Evolutionary conservation across 768 basidiomycete genomes (phyloP).

Genomic region (Clitopilus hobsonii): DNA sequence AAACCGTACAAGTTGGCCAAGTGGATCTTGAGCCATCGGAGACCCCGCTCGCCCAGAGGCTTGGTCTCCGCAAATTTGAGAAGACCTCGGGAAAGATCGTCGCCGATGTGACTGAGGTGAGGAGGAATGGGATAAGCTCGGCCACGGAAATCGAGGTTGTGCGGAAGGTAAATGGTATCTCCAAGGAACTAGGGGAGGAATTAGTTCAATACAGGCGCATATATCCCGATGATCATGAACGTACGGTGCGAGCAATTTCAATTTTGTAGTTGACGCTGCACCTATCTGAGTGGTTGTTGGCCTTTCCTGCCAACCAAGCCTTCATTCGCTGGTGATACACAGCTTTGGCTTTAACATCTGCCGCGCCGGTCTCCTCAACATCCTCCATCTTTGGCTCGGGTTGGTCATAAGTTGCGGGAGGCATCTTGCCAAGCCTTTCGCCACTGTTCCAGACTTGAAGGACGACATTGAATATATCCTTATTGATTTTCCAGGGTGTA

Average conservation of each 20-base stretch:
- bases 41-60: slow-evolving; percentile 76
- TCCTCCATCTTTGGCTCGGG: slow-evolving; percentile 58
- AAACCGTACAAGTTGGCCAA: slow-evolving; percentile 88
- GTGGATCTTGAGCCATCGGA: slow-evolving; percentile 96
- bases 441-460: slow-evolving; percentile 86
- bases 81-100: slow-evolving; percentile 87
- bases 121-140: slow-evolving; percentile 96
- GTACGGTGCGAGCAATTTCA: slow-evolving; percentile 88
- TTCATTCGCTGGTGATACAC: slow-evolving; percentile 55
- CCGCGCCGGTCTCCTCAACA: slow-evolving; percentile 22
- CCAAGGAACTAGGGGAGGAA: slow-evolving; percentile 60
- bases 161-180: slow-evolving; percentile 88
- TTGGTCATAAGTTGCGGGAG: slow-evolving; percentile 62
- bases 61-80: slow-evolving; percentile 78
- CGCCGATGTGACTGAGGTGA: slow-evolving; percentile 92
- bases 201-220: neutral
- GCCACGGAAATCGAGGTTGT: slow-evolving; percentile 97
- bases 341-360: slow-evolving; percentile 48
- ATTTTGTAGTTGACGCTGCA: slow-evolving; percentile 96
- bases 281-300: slow-evolving; percentile 85
- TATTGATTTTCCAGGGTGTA: slow-evolving; percentile 90
- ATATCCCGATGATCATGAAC: slow-evolving; percentile 20
- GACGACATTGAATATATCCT: slow-evolving; percentile 68
- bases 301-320: slow-evolving; percentile 50
- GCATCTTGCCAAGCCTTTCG: slow-evolving; percentile 76